Evolutionary conservation across 2,329 filamentous ascomycete genomes (phyloP), one percentile per base, ranked within the genome.

Genomic region (Aspergillus aculeatinus): DNA sequence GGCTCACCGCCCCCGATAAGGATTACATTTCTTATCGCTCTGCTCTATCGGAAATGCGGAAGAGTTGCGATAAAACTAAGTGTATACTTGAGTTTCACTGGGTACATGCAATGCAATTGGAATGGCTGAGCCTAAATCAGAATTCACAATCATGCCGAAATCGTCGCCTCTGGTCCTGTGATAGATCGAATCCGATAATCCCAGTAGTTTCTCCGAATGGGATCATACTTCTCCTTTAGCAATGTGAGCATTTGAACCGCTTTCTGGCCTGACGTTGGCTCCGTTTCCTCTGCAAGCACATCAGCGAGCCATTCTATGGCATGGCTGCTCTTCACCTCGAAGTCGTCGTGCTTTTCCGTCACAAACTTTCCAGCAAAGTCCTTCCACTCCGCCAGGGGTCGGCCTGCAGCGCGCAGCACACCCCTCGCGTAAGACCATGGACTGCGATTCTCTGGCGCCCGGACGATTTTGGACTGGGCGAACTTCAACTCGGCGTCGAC

Each of bases 381-480:
- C 69, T 82, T 82, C 71, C 86, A 74, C 19, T 80, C 79, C 2
- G 68, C 75, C 52, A 84, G 65, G 4, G 77, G 74, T 42, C 81
- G 76, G 7, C 79, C 87, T 1, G 86, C 87, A 70, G 91, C 90
- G 60, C 83, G 82, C 61, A 96, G 75, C 51, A 92, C 87, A 3
- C 91, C 95, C 33, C 87, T 82, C 14, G 97, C 80, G 76, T 97
- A 99, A 75, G 92, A 95, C 95, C 95, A 99, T 1, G 92, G 85
- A 67, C 90, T 94, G 75, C 92, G 90, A 76, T 98, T 99, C 82
- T 98, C 93, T 50, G 95, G 95, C 47, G 93, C 92, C 63, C 89
- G 80, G 35, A 80, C 76, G 62, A 96, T 91, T 72, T 90, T 90
- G 51, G 83, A 81, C 78, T 91, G 83, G 6, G 90, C 87, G 72